Evolutionary conservation across 345 rosid species (phyloP).

Genomic region (Sisymbrium irio): DNA sequence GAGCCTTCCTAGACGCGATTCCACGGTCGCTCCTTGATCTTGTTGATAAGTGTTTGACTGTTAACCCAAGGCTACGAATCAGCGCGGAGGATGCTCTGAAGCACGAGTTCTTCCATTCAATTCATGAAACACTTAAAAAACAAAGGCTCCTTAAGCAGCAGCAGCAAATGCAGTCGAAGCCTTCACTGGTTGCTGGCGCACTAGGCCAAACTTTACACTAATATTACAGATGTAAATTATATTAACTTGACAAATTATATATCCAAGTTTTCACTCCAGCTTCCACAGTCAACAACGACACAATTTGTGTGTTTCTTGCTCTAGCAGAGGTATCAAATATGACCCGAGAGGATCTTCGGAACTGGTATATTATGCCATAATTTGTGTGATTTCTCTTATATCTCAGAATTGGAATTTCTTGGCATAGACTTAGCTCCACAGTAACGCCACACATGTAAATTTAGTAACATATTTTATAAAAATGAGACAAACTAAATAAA

Average conservation of each 20-base stretch:
- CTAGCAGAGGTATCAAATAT: no score
- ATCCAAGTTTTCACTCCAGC: background rate
- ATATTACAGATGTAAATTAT: background rate
- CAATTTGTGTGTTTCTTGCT: no score
- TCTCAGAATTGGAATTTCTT: no score
- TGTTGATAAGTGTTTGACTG: constrained; percentile 74
- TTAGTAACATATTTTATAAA: no score
- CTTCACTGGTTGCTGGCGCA: background rate
- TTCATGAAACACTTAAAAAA: constrained; percentile 51
- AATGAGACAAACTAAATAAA: no score
- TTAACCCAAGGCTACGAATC: constrained; percentile 75
- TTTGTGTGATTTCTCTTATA: no score
- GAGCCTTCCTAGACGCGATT: constrained; percentile 49
- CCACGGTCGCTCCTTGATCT: constrained; percentile 74
- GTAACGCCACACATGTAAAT: no score
- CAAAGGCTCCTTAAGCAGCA: constrained; percentile 43
- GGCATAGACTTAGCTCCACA: no score
- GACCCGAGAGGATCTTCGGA: no score
- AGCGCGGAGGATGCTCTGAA: constrained; percentile 81
- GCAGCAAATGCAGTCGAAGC: constrained; percentile 6
- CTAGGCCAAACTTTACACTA: background rate
- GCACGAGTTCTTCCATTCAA: constrained; percentile 73
- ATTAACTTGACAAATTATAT: background rate
- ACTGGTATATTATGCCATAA: no score
- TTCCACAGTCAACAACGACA: background rate